Base-by-base conservation (phyloP, 352 stramenopile genomes). In the Globisporangium cystogenes region DNA sequence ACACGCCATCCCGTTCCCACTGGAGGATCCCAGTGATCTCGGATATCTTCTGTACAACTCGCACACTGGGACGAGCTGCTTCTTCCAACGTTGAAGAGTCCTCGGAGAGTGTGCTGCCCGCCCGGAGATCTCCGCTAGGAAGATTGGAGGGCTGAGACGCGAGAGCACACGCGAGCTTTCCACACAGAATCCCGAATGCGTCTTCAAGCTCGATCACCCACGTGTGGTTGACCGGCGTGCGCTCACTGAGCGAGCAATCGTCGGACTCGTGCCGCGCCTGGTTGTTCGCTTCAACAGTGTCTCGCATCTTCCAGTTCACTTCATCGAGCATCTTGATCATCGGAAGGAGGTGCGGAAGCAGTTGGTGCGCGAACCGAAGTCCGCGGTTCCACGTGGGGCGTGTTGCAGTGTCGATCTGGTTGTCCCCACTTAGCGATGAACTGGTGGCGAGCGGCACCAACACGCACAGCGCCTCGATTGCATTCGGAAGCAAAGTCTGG, bases 281-380 rank as follows among this genome's bases (percentile, higher is more conserved):
- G 36, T 83, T 80, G 20, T 55, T 57, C 5, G n/a, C 7, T 7
- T 45, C 8, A 3, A 31, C 43, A 7, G 39, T 16, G 23, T 20
- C 33, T 51, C 69, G 62, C 59, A 74, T 72, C 48, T 83, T 83
- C 68, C 74, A 86, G 42, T 70, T 78, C 26, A 86, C 60, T 70
- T 86, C 74, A 49, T 83, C 74, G 11, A 86, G 48, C 44, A 83
- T 63, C 55, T 86, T 82, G 23, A 83, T 48, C 59, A 86, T 86
- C 16, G 59, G 53, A 24, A 68, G 46, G 0, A 82, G 37, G 23
- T 69, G 60, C 4, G 74, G 74, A 29, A 81, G 35, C 26, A 83
- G 21, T 3, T 49, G 58, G n/a, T 81, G 57, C 11, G 69, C 70
- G 3, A 79, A 47, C 21, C 46, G n/a, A 1, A 79, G 45, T 5